Evolutionary conservation across 208 protist genomes (phyloP).

Genomic region (Trichomonas vaginalis): DNA sequence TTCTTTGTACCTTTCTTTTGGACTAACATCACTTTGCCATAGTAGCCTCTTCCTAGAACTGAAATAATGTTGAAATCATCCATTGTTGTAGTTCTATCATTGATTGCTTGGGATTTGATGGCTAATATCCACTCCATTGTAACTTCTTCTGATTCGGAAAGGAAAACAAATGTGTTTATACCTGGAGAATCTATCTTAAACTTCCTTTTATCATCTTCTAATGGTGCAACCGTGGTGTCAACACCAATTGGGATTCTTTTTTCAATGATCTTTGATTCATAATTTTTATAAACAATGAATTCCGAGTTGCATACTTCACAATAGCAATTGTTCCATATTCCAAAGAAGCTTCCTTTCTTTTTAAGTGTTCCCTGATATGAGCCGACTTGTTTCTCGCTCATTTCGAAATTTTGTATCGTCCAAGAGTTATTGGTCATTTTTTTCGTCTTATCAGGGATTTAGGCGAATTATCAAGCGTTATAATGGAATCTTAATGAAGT

Average conservation of each 20-base stretch:
- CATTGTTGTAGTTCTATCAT: neutral
- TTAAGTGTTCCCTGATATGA: neutral
- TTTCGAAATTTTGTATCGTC: too few species aligned
- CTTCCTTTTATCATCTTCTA: neutral
- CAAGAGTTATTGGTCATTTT: too few species aligned
- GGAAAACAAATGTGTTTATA: neutral
- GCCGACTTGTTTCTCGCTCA: neutral
- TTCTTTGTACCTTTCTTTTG: neutral
- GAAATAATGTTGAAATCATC: neutral
- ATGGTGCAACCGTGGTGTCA: neutral
- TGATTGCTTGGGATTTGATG: neutral
- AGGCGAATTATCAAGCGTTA: too few species aligned
- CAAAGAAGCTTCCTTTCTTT: neutral
- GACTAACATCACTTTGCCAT: slow-evolving; percentile 9
- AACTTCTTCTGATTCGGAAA: neutral
- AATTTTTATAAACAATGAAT: neutral
- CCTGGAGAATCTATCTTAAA: neutral
- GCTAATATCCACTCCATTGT: neutral
- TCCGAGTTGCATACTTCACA: neutral
- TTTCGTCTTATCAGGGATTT: too few species aligned
- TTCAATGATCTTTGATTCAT: neutral
- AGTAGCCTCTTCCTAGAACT: neutral
- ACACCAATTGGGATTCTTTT: neutral
- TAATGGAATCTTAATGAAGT: too few species aligned
- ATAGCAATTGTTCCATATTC: neutral